Percentiles rank a stretch among this genome's conserved stretches.
Conservation (phyloP, 768 basidiomycete species). For the Botryobasidium botryosum region DNA sequence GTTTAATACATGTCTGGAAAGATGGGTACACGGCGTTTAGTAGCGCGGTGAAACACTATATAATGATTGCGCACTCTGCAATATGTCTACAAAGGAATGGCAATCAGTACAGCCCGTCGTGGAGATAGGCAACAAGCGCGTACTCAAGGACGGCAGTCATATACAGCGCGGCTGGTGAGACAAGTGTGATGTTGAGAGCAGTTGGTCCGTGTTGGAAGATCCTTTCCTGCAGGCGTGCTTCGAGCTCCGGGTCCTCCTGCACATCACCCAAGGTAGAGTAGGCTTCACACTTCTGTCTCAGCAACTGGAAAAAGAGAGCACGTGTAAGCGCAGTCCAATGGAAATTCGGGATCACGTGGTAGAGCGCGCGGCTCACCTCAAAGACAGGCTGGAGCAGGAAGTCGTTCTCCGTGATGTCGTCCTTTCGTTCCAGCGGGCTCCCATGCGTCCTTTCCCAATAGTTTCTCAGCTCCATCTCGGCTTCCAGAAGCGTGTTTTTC, state of each 20-base stretch:
- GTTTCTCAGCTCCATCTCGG: constrained; percentile 79
- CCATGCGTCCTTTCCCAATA: constrained; percentile 61
- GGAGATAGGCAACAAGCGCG: constrained; percentile 24
- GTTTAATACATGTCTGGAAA: constrained; percentile 57
- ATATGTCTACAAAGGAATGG: constrained; percentile 36
- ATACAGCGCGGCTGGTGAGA: constrained; percentile 76
- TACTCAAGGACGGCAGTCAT: constrained; percentile 87
- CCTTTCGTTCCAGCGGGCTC: constrained; percentile 8
- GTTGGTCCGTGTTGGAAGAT: constrained; percentile 30
- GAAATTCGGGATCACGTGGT: not conserved
- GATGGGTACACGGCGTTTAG: not conserved
- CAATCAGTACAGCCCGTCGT: not conserved
- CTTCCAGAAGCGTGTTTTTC: constrained; percentile 83
- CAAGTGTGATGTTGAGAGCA: constrained; percentile 34
- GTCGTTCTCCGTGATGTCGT: constrained; percentile 36
- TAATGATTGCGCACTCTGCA: constrained; percentile 53
- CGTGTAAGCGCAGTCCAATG: constrained; percentile 11
- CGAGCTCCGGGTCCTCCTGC: constrained; percentile 55
- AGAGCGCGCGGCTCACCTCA: constrained; percentile 33
- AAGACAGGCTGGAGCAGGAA: constrained; percentile 62
- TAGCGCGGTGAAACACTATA: not conserved
- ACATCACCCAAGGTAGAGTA: constrained; percentile 72
- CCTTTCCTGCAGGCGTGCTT: constrained; percentile 43
- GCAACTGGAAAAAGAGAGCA: constrained; percentile 30
- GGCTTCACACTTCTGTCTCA: constrained; percentile 74